Evolutionary conservation across 2,329 filamentous ascomycete species (phyloP).

Genomic region (Alternaria angustiovoidea): DNA sequence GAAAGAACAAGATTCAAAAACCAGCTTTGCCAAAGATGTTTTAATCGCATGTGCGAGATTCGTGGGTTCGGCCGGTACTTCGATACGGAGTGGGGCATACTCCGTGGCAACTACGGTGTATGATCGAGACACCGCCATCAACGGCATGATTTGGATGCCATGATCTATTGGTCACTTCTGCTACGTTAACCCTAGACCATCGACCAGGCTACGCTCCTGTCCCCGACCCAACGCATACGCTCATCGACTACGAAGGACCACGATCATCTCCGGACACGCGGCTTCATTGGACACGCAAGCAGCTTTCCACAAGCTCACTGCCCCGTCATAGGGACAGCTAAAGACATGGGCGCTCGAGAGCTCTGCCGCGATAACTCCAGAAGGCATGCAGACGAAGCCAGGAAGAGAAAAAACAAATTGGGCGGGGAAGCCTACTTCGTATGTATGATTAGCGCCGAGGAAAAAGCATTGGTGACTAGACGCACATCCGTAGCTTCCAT

Average conservation of each 20-base stretch:
- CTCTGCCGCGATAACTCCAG: background rate
- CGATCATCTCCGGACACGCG: background rate
- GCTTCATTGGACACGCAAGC: background rate
- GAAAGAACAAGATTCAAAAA: slow-evolving; percentile 25
- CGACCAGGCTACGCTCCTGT: background rate
- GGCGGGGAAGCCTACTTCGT: background rate
- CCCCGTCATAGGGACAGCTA: accelerated
- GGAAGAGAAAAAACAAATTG: background rate
- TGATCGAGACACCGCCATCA: background rate
- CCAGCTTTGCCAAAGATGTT: slow-evolving; percentile 36
- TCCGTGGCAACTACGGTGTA: slow-evolving; percentile 19
- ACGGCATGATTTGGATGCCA: background rate
- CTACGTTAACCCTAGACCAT: background rate
- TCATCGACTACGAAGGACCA: background rate
- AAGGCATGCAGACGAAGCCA: background rate
- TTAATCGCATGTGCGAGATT: slow-evolving; percentile 35
- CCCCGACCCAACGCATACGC: background rate
- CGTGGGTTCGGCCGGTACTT: slow-evolving; percentile 34
- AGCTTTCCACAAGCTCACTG: background rate
- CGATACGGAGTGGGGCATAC: slow-evolving; percentile 30
- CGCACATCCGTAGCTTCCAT: background rate
- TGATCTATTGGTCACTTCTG: no score
- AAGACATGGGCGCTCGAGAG: background rate
- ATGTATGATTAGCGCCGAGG: background rate
- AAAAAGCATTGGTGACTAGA: background rate